Base-by-base conservation (phyloP, 768 basidiomycete species). In the Macrolepiota albuminosa region DNA sequence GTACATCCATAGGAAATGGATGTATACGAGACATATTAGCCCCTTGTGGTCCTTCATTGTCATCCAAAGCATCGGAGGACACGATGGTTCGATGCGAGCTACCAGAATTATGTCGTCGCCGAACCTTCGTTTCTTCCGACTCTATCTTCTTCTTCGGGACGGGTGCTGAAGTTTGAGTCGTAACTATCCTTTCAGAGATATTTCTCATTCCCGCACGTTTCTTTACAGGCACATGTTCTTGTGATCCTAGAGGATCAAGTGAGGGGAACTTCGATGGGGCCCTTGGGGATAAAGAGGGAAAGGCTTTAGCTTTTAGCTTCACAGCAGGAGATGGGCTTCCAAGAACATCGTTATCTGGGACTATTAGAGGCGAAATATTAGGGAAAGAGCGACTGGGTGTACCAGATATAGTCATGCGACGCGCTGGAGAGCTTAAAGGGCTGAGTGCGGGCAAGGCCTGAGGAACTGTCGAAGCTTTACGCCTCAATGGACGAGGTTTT, bases 1-100 rank as follows among this genome's bases (percentile, higher is more conserved):
- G 76, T 4, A 76, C 73, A 53, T 70, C 77, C 83, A 86, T 79
- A 4, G 81, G 81, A 54, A 83, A 83, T 1, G 81, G 78, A 40
- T 66, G 69, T 31, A 57, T 61, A 59, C 60, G 57, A 10, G 33
- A 56, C 8, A 26, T 34, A 43, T 47, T 31, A 37, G 34, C 34
- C 26, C 42, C 36, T 53, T 24, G 21, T 8, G 39, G 13, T 57
- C 48, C 40, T 2, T 31, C 40, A 2, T 43, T n/a, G 14, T 21
- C 33, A 18, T 53, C 58, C 16, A 47, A 56, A 43, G 47, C 58
- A 34, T 56, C 58, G 14, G 55, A 59, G 26, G 33, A 62, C 6
- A 53, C n/a, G 16, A 64, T 39, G 8, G 33, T 34, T 33, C 21
- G 43, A 6, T 26, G 57, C n/a, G 46, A 36, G 16, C 18, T 50